Evolutionary conservation across 805 yeast genomes (phyloP).

Genomic region (Naumovozyma dairenensis): DNA sequence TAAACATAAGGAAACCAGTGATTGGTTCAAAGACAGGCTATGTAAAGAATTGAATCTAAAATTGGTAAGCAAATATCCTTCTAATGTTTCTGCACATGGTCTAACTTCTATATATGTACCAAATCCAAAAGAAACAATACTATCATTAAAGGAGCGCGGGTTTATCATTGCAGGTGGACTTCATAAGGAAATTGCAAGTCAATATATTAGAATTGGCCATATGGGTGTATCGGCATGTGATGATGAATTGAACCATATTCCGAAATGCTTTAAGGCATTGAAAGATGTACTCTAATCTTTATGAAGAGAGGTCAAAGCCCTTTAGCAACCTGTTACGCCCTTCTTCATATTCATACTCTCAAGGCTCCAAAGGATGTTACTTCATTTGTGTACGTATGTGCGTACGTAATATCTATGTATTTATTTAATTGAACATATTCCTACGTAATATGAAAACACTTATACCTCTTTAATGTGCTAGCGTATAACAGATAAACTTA

Average conservation of each 20-base stretch:
- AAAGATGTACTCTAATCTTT: neutral
- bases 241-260: constrained; percentile 44
- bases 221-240: constrained; percentile 79
- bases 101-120: constrained; percentile 71
- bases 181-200: constrained; percentile 65
- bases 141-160: constrained; percentile 48
- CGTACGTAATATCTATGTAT: no score
- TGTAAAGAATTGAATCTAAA: constrained; percentile 50
- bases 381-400: no score
- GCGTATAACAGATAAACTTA: no score
- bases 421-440: no score
- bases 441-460: no score
- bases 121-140: constrained; percentile 56
- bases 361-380: no score
- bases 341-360: no score
- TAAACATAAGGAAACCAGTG: constrained; percentile 53
- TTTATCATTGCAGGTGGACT: constrained; percentile 84
- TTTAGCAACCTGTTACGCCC: no score
- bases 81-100: constrained; percentile 62
- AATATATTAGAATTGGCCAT: constrained; percentile 90
- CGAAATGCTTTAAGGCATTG: constrained; percentile 31
- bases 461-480: no score
- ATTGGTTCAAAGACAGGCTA: constrained; percentile 51
- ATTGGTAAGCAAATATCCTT: constrained; percentile 40
- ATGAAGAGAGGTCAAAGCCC: no score